These are phyloP conservation scores for Wickerhamomyces bovis DNA, from an alignment of 805 yeast genomes.

Conservation along the genomic window DNA sequence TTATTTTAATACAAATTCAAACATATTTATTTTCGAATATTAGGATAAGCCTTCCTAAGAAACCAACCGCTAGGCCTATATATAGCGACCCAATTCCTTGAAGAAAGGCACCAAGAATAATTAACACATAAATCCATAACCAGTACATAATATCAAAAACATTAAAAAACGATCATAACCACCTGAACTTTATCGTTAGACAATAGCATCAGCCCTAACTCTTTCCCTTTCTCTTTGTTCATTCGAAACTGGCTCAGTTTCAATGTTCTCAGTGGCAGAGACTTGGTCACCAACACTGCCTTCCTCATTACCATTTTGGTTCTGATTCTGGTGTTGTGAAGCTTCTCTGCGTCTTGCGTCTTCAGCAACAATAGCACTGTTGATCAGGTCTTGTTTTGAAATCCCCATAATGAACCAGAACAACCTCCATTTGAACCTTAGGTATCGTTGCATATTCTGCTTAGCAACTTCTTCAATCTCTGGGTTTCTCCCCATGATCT, in stretches of 20 bases:
- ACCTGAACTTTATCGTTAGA: not conserved
- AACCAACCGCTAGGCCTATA: too few relatives aligned
- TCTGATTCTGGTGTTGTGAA: not conserved
- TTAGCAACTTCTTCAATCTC: slow-evolving; percentile 42
- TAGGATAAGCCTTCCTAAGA: too few relatives aligned
- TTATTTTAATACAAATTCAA: too few relatives aligned
- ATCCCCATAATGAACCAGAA: slow-evolving; percentile 59
- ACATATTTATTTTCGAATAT: too few relatives aligned
- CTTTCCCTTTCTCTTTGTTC: not conserved
- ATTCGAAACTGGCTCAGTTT: not conserved
- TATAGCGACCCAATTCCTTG: too few relatives aligned
- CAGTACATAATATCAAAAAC: not conserved
- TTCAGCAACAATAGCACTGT: slow-evolving; percentile 41
- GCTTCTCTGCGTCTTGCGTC: slow-evolving; percentile 25
- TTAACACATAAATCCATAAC: not conserved
- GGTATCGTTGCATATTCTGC: slow-evolving; percentile 31
- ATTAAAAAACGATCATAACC: not conserved
- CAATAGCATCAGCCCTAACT: not conserved
- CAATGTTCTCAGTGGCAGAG: not conserved
- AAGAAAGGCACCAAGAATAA: too few relatives aligned
- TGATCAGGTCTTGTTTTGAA: slow-evolving; percentile 38
- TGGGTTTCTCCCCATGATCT: slow-evolving; percentile 33
- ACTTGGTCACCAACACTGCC: not conserved
- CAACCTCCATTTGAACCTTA: slow-evolving; percentile 25
- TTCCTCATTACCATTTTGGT: not conserved